phyloP scores from a whole-genome alignment of 1,284 basidiomycete species.

The Marasmius oreades region DNA sequence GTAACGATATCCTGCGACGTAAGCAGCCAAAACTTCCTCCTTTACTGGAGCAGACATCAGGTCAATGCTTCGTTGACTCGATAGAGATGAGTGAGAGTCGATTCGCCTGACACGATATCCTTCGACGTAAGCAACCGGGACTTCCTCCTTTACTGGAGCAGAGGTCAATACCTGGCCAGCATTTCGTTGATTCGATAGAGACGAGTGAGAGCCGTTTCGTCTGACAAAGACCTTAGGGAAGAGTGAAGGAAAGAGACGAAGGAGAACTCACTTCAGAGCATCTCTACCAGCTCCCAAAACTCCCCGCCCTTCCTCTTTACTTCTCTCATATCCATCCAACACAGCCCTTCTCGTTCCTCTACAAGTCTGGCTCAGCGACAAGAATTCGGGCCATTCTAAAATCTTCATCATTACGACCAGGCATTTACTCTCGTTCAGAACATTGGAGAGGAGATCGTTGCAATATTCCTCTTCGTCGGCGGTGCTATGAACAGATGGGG shows the following conservation, averaged over 20 bases:
- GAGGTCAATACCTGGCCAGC: constrained; percentile 26
- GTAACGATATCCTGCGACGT: constrained; percentile 53
- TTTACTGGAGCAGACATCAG: constrained; percentile 38
- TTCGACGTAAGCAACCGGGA: constrained; percentile 59
- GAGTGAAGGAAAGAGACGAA: no score
- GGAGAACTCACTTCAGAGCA: constrained; percentile 25
- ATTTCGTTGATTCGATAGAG: neutral
- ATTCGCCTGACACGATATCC: constrained; percentile 38
- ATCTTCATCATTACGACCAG: constrained; percentile 41
- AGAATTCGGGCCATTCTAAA: constrained; percentile 51
- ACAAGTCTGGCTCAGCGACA: constrained; percentile 49
- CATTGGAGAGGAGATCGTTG: constrained; percentile 21
- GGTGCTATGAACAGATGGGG: neutral
- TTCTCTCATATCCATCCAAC: neutral
- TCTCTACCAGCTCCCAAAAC: no score
- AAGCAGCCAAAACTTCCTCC: constrained; percentile 54
- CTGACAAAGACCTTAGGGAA: no score
- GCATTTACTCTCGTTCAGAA: constrained; percentile 37
- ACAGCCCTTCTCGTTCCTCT: constrained; percentile 21
- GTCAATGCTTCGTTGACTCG: neutral
- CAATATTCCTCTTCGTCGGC: constrained; percentile 7
- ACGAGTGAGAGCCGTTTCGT: constrained; percentile 9
- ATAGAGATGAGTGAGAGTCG: neutral
- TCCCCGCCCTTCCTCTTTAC: no score
- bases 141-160: constrained; percentile 41